Evolutionary conservation across 345 rosid species (phyloP), one percentile per base, ranked within the genome.

Genomic region (Gossypium herbaceum): DNA sequence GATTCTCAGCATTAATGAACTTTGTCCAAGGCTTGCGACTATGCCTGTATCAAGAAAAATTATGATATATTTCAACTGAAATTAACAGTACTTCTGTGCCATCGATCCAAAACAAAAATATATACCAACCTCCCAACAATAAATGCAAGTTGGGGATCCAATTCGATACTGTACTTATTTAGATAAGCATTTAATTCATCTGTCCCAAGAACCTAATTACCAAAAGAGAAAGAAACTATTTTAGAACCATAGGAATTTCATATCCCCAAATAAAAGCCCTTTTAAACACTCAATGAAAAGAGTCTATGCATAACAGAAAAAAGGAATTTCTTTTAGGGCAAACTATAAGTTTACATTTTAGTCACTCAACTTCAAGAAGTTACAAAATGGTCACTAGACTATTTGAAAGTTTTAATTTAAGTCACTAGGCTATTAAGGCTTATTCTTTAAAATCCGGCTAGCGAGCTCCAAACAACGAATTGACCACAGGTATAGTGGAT

Each of bases 1-100:
- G 96, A 85, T 95, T 95, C 24, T 95, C 99, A 43, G 81, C 84
- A 82, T 87, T 93, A 47, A 91, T 88, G 82, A 95, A 93, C 82
- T 89, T 95, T 12, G 92, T 65, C 98, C 97, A 95, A 50, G 98
- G 96, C 84, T 91, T 95, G 75, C 97, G 89, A 77, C 92, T 90
- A 81, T 93, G 99, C 85, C 99, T 90, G 79, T 76, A 67, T 64
- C 66, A 45, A 73, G 39, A 56, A 34, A 41, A 51, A 56, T 24
- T 12, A 64, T 56, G 29, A 64, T 56, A 41, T 5, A 7, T 66
- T 45, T 68, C 63, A 57, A 60, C 22, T 62, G 2, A 13, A 76
- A 57, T 71, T 41, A 69, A 66, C 22, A 43, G 61, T 10, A 73
- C 7, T 7, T 24, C 8, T 3, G 12, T 11, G 45, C 43, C 41